phyloP scores from a whole-genome alignment of 1,284 basidiomycete species.

The Cryptococcus sp. region DNA sequence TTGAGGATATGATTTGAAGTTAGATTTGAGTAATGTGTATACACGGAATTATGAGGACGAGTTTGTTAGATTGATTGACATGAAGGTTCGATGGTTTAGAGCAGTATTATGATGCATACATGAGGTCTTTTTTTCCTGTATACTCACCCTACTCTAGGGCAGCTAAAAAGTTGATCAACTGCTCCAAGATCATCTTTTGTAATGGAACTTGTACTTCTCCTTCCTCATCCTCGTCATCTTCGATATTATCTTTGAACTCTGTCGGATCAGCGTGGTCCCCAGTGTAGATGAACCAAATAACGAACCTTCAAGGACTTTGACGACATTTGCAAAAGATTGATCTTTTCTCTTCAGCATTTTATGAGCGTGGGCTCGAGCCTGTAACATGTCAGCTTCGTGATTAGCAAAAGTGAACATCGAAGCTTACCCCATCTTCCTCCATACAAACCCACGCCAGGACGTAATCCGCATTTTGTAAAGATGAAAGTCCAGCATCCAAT shows the following conservation, averaged over 20 bases:
- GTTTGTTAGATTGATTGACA: too few relatives aligned
- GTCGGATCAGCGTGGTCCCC: background rate
- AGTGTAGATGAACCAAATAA: background rate
- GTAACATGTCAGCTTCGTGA: constrained; percentile 1
- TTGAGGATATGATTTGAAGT: background rate
- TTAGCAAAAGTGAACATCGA: background rate
- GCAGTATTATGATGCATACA: background rate
- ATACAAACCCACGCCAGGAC: constrained; percentile 91
- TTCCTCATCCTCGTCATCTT: constrained; percentile 22
- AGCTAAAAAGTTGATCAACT: constrained; percentile 29
- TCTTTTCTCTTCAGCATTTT: constrained; percentile 70
- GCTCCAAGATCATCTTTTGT: constrained; percentile 29
- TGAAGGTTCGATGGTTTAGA: background rate
- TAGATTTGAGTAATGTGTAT: background rate
- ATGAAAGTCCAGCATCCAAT: constrained; percentile 80
- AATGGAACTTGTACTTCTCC: constrained; percentile 14
- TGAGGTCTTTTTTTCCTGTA: background rate
- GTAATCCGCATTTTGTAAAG: constrained; percentile 86
- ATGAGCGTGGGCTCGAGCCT: constrained; percentile 60
- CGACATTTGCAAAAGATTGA: constrained; percentile 31
- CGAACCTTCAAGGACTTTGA: constrained; percentile 36
- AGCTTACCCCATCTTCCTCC: constrained; percentile 93
- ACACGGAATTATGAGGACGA: background rate
- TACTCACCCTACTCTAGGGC: constrained; percentile 4
- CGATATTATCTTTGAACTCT: constrained; percentile 35